A percentile compares a stretch with the other conserved stretches of the same genome.
phyloP scores from a whole-genome alignment of 192 early-diverging fungal genomes.

The Lobosporangium transversale region DNA sequence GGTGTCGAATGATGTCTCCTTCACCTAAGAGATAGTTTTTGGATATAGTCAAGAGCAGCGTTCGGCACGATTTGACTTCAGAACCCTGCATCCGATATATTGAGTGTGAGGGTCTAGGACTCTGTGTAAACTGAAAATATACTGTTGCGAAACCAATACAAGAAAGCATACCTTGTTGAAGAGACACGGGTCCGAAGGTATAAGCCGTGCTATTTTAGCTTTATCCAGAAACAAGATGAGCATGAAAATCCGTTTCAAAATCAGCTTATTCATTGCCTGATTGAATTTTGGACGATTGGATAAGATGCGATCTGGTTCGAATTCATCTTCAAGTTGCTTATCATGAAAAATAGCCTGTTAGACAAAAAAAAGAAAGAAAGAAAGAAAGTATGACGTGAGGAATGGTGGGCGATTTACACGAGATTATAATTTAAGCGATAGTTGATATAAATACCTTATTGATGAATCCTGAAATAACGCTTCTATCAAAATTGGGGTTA shows the following conservation, averaged over 20 bases:
- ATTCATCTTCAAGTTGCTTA: constrained; percentile 25
- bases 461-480: constrained; percentile 41
- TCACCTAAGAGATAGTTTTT: constrained; percentile 46
- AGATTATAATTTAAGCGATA: too few relatives aligned
- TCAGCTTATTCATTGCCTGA: constrained; percentile 44
- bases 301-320: constrained; percentile 38
- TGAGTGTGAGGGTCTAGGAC: too few relatives aligned
- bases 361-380: neutral
- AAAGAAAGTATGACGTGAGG: too few relatives aligned
- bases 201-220: constrained; percentile 39
- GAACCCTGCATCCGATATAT: constrained; percentile 43
- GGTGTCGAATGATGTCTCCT: constrained; percentile 47
- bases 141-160: neutral
- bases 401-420: too few relatives aligned
- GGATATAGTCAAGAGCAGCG: constrained; percentile 29
- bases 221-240: constrained; percentile 52
- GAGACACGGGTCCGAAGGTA: constrained; percentile 50
- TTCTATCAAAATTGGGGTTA: constrained; percentile 41
- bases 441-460: constrained; percentile 41
- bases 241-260: constrained; percentile 50
- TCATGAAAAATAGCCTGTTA: constrained; percentile 47
- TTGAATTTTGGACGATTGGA: constrained; percentile 40
- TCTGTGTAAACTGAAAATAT: too few relatives aligned
- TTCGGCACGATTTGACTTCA: constrained; percentile 38
- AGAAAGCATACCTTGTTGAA: constrained; percentile 41